Evolutionary conservation across 805 yeast genomes (phyloP).

Genomic region (Wickerhamomyces chaumierensis): DNA sequence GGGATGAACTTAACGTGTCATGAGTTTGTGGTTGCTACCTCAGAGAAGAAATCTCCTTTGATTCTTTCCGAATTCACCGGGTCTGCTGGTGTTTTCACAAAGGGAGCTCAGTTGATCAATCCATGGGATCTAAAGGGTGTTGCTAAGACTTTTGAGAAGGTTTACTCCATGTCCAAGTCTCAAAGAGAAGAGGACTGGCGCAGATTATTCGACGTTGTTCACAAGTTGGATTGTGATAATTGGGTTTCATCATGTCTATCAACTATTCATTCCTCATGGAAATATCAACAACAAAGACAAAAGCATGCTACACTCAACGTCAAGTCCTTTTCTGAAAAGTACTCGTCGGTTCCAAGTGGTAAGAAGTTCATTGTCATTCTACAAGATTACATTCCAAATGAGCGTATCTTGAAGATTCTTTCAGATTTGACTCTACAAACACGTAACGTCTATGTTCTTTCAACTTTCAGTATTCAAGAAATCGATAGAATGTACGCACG

Average conservation of each 20-base stretch:
- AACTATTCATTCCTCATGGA: slow-evolving; percentile 43
- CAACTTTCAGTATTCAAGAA: slow-evolving; percentile 51
- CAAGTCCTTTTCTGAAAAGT: slow-evolving; percentile 17
- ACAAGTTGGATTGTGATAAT: slow-evolving; percentile 53
- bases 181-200: slow-evolving; percentile 58
- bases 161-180: slow-evolving; percentile 52
- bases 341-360: slow-evolving; percentile 13
- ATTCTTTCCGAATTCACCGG: slow-evolving; percentile 92
- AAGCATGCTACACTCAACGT: slow-evolving; percentile 22
- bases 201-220: slow-evolving; percentile 43
- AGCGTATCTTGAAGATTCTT: slow-evolving; percentile 45
- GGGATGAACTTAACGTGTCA: slow-evolving; percentile 97
- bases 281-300: slow-evolving; percentile 31
- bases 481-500: slow-evolving; percentile 60
- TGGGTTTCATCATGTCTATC: slow-evolving; percentile 60
- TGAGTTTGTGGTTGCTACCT: slow-evolving; percentile 74
- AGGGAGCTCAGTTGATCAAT: slow-evolving; percentile 69
- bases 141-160: slow-evolving; percentile 47
- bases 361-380: slow-evolving; percentile 36
- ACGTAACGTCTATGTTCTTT: slow-evolving; percentile 63
- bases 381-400: slow-evolving; percentile 45
- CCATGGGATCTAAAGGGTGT: slow-evolving; percentile 81
- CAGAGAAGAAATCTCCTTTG: slow-evolving; percentile 65
- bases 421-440: slow-evolving; percentile 36
- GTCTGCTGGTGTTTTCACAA: slow-evolving; percentile 64